Evolutionary conservation across 2,329 filamentous ascomycete genomes (phyloP).

Genomic region (Passalora sequoiae): DNA sequence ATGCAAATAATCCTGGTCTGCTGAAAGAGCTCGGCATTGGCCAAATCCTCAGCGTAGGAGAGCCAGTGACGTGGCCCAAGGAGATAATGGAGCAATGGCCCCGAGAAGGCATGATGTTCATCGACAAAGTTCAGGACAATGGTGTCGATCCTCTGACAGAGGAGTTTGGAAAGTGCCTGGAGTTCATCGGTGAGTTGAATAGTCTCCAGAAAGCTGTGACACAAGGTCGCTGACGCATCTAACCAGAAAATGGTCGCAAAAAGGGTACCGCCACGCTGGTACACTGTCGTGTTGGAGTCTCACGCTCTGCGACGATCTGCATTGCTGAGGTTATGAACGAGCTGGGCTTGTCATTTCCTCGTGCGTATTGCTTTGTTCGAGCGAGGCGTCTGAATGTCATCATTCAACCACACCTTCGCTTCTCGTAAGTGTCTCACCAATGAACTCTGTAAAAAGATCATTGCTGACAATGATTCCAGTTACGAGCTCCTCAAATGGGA

Average conservation of each 20-base stretch:
- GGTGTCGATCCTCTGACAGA: conserved; percentile 86
- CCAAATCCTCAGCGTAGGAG: conserved; percentile 86
- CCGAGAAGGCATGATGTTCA: conserved; percentile 67
- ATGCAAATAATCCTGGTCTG: conserved; percentile 89
- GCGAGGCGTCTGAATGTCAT: conserved; percentile 93
- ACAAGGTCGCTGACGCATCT: conserved; percentile 14
- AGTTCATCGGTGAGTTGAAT: conserved; percentile 75
- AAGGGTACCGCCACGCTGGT: conserved; percentile 83
- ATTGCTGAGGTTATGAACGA: conserved; percentile 97
- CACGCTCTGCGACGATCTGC: conserved; percentile 91
- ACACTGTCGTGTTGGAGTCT: conserved; percentile 93
- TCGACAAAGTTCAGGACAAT: conserved; percentile 90
- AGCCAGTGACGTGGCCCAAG: conserved; percentile 75
- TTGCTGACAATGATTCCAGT: conserved; percentile 30
- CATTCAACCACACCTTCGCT: conserved; percentile 91
- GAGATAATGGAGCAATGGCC: conserved; percentile 67
- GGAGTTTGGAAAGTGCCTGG: conserved; percentile 78
- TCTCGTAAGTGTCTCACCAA: conserved; percentile 55
- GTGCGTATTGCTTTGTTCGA: conserved; percentile 93
- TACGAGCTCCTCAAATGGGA: conserved; percentile 96
- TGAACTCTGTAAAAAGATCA: background rate
- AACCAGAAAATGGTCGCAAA: conserved; percentile 66
- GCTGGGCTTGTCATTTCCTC: conserved; percentile 73
- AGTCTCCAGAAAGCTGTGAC: background rate
- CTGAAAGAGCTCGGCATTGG: conserved; percentile 74